phyloP scores from a whole-genome alignment of 1,139 yeast genomes.

The Suhomyces kunorum region DNA sequence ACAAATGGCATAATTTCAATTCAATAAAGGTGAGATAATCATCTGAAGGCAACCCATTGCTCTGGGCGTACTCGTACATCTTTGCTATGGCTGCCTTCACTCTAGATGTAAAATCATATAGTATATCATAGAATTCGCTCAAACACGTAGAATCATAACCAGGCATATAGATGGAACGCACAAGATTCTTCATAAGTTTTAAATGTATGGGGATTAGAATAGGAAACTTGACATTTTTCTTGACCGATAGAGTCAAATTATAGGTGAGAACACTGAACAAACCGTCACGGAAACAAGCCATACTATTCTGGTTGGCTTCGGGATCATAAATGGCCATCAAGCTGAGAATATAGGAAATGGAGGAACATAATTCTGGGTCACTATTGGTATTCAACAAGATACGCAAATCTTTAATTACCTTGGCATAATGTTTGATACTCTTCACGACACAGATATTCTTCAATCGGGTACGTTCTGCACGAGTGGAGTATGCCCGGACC shows the following conservation, averaged over 20 bases:
- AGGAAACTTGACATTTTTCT: conserved; percentile 18
- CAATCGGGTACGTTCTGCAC: conserved; percentile 13
- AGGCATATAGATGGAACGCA: conserved; percentile 41
- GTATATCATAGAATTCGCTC: conserved; percentile 29
- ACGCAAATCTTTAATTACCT: conserved; percentile 39
- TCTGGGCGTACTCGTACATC: conserved; percentile 1
- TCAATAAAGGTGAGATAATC: conserved; percentile 18
- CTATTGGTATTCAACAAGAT: conserved; percentile 30
- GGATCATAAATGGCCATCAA: conserved; percentile 50
- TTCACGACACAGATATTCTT: conserved; percentile 31
- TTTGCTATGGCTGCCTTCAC: conserved; percentile 4
- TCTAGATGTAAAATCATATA: conserved; percentile 24
- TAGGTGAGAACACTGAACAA: conserved; percentile 40
- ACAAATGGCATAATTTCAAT: conserved; percentile 28
- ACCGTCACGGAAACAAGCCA: conserved; percentile 46
- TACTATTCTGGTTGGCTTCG: conserved; percentile 43
- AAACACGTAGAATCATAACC: conserved; percentile 38
- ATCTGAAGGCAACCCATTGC: conserved; percentile 5
- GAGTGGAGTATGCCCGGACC: conserved; percentile 3
- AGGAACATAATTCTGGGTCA: conserved; percentile 39
- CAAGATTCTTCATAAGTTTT: conserved; percentile 40
- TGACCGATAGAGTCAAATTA: conserved; percentile 27
- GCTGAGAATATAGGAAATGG: conserved; percentile 42
- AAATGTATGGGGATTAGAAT: conserved; percentile 36
- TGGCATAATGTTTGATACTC: conserved; percentile 41